These are phyloP conservation scores for Claviceps maximensis DNA, from an alignment of 2,329 filamentous ascomycete genomes.

Conservation along the genomic window DNA sequence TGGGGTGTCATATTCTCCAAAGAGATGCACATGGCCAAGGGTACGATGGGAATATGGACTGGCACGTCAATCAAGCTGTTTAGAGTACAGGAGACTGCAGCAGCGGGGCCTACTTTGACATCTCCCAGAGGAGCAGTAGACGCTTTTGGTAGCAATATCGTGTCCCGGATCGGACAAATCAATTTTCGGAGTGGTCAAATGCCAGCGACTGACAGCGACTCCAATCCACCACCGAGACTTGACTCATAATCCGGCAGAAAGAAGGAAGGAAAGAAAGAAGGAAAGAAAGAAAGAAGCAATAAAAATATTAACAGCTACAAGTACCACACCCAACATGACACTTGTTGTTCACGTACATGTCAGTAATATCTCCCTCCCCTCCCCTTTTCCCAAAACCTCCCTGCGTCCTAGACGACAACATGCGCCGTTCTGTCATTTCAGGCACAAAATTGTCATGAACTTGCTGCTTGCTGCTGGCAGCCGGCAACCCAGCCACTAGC, in stretches of 20 bases:
- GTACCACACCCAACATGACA: not conserved
- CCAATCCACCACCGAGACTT: constrained; percentile 6
- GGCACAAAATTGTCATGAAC: not conserved
- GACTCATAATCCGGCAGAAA: not conserved
- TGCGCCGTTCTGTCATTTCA: not conserved
- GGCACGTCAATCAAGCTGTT: constrained; percentile 81
- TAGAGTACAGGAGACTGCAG: constrained; percentile 71
- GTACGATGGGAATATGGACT: constrained; percentile 88
- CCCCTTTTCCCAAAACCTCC: not conserved
- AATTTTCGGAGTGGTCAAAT: constrained; percentile 45
- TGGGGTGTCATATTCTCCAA: constrained; percentile 88
- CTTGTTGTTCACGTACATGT: not conserved
- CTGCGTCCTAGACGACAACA: not conserved
- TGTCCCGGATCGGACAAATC: constrained; percentile 71
- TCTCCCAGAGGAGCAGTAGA: constrained; percentile 85
- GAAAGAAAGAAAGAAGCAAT: not conserved
- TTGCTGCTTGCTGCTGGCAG: no score
- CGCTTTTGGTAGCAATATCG: constrained; percentile 80
- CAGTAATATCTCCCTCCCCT: no score
- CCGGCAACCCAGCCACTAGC: not conserved
- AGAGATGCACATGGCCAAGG: constrained; percentile 78
- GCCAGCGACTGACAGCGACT: constrained; percentile 7
- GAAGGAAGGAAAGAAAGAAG: not conserved
- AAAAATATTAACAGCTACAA: not conserved
- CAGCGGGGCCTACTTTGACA: constrained; percentile 66